Percentiles rank a stretch among this genome's conserved stretches.
phyloP scores from a whole-genome alignment of 192 early-diverging fungal genomes.

The Umbelopsis sp. region DNA sequence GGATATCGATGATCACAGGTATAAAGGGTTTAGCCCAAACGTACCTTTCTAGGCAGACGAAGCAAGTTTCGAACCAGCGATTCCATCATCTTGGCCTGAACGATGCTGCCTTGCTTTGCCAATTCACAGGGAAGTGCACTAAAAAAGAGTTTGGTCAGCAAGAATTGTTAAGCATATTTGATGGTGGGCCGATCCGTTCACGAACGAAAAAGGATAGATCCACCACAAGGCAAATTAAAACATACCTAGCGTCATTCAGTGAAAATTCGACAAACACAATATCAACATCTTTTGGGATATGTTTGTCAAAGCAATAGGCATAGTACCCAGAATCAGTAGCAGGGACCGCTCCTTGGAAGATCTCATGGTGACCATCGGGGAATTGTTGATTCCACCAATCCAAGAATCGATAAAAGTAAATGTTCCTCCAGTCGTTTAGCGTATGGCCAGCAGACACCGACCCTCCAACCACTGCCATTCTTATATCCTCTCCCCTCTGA shows the following conservation, averaged over 20 bases:
- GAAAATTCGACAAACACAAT: conserved; percentile 24
- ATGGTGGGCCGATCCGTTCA: neutral
- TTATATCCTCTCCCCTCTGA: conserved; percentile 14
- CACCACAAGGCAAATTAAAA: neutral
- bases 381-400: conserved; percentile 26
- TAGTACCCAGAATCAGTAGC: conserved; percentile 25
- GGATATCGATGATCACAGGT: neutral
- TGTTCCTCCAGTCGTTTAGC: conserved; percentile 14
- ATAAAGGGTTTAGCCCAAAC: neutral
- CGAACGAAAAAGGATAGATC: neutral
- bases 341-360: conserved; percentile 24
- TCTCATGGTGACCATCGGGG: conserved; percentile 4
- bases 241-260: conserved; percentile 29
- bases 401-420: conserved; percentile 21
- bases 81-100: conserved; percentile 28
- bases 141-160: neutral
- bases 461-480: conserved; percentile 22
- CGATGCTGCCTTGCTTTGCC: neutral
- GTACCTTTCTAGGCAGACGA: conserved; percentile 27
- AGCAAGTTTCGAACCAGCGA: conserved; percentile 26
- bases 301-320: conserved; percentile 25
- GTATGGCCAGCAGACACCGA: conserved; percentile 24
- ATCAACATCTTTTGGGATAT: conserved; percentile 27
- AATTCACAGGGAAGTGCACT: conserved; percentile 22
- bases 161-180: neutral